phyloP scores from a whole-genome alignment of 805 yeast species.

The Alloascoidea hylecoeti region DNA sequence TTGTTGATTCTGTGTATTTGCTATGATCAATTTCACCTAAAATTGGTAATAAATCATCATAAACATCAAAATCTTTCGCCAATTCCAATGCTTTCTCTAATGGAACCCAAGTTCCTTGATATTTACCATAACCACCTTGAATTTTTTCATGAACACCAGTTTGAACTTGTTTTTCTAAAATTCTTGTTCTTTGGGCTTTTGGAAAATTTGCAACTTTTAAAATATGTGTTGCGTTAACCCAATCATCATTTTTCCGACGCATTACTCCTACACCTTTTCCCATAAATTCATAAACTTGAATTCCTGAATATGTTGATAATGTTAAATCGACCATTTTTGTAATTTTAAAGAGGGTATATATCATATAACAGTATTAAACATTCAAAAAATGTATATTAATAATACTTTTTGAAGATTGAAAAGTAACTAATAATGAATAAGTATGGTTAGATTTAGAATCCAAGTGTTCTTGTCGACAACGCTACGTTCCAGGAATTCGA shows the following conservation, averaged over 20 bases:
- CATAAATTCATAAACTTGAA: conserved; percentile 43
- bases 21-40: conserved; percentile 43
- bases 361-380: too few relatives aligned
- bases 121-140: conserved; percentile 77
- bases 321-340: not conserved
- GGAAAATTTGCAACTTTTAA: conserved; percentile 67
- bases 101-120: conserved; percentile 93
- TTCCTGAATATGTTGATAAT: conserved; percentile 34
- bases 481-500: too few relatives aligned
- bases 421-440: too few relatives aligned
- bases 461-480: too few relatives aligned
- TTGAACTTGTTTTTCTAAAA: conserved; percentile 69
- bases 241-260: conserved; percentile 64
- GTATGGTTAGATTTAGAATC: too few relatives aligned
- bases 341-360: too few relatives aligned
- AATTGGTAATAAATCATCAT: conserved; percentile 45
- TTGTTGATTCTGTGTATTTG: conserved; percentile 49
- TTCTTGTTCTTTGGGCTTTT: conserved; percentile 66
- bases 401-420: too few relatives aligned
- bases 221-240: conserved; percentile 80
- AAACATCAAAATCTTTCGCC: conserved; percentile 52
- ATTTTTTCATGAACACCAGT: conserved; percentile 63
- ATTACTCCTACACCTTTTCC: conserved; percentile 59
- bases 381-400: too few relatives aligned
- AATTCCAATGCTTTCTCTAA: conserved; percentile 56